A percentile compares a stretch with the other conserved stretches of the same genome.
Conservation (phyloP, 106 monocot genomes). For the Phalaenopsis aphrodite region DNA sequence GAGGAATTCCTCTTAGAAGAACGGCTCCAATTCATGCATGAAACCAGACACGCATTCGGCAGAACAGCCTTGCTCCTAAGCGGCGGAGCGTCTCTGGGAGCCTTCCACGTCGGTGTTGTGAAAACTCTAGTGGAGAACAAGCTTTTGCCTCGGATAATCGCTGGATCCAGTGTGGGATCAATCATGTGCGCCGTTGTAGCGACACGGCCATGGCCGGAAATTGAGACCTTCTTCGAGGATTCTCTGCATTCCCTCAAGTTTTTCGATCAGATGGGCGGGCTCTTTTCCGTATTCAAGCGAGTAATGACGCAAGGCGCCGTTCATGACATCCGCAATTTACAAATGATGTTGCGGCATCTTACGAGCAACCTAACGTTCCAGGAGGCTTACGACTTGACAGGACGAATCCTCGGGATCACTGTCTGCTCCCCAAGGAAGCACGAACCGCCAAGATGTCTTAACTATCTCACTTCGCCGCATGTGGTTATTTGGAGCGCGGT, state of each 20-base stretch:
- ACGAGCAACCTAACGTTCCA: constrained; percentile 75
- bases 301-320: constrained; percentile 53
- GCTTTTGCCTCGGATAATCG: constrained; percentile 69
- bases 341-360: constrained; percentile 52
- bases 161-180: constrained; percentile 81
- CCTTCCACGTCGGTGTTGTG: constrained; percentile 69
- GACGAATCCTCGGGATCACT: constrained; percentile 64
- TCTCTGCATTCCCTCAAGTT: constrained; percentile 50
- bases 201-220: constrained; percentile 70
- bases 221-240: constrained; percentile 62
- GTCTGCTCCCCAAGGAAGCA: constrained; percentile 79
- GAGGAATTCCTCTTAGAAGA: constrained; percentile 66
- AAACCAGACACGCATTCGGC: constrained; percentile 72
- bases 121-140: constrained; percentile 64
- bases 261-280: constrained; percentile 67
- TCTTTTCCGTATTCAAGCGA: constrained; percentile 47
- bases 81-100: constrained; percentile 64
- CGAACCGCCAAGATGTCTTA: constrained; percentile 73
- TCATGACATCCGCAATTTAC: constrained; percentile 64
- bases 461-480: constrained; percentile 75
- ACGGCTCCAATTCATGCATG: constrained; percentile 73
- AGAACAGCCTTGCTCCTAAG: constrained; percentile 67
- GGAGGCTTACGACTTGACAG: constrained; percentile 76
- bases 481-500: constrained; percentile 89
- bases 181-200: constrained; percentile 68